Base-by-base conservation (phyloP, 108 stramenopile genomes). In the Cyclotella cryptica region DNA sequence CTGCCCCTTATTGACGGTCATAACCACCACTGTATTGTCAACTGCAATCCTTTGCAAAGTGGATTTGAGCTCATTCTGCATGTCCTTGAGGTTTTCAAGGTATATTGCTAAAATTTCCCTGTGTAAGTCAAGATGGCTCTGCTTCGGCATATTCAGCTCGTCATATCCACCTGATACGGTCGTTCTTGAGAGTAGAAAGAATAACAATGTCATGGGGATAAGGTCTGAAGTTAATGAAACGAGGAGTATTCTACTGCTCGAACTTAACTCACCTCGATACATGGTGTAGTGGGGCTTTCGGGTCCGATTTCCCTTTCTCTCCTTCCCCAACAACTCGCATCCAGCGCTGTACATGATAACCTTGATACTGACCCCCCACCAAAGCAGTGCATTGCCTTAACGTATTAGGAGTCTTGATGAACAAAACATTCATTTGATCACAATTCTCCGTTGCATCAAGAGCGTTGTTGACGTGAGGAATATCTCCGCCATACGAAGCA, bases 371-470 rank as follows among this genome's bases (percentile, higher is more conserved):
- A 39, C 73, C 73, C 7, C 85, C 85, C 14, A 86, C 47, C 43
- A 88, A 26, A n/a, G 85, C 87, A 49, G 79, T 18, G 47, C 87
- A 88, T 46, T 86, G 81, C 60, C 81, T 73, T 8, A 53, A 18
- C 10, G 35, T 54, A 15, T 30, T 22, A 39, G 70, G 70, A 47
- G 39, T 55, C 21, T 86, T 73, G 22, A 59, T 65, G 41, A 81
- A 55, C 21, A 86, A 65, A n/a, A 86, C 74, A 62, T 86, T 83
- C 68, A 88, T 66, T 45, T 49, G 41, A 62, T 88, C 80, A 71
- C 88, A 88, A 79, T 88, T 86, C 12, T 65, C 80, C 14, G 83
- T 88, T 8, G 88, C 88, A 21, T 57, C 64, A 40, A 35, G n/a
- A 29, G 66, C 73, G 60, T 69, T 30, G 6, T 35, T 35, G 49